A percentile compares a stretch with the other conserved stretches of the same genome.
These are phyloP conservation scores for Acorus calamus DNA, from an alignment of 106 monocot genomes.

Conservation along the genomic window DNA sequence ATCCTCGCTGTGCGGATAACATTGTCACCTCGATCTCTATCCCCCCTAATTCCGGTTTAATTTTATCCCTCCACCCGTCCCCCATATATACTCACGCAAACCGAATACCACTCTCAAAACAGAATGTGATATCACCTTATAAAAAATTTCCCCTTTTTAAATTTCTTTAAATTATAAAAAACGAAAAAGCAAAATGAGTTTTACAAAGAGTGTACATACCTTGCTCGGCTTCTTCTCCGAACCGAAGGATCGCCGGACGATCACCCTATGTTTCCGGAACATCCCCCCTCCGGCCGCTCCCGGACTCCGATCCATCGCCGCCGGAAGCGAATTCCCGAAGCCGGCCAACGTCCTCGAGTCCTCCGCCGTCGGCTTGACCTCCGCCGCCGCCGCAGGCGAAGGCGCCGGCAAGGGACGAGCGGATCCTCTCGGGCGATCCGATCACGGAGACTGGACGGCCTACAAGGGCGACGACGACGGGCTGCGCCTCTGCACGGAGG, in stretches of 20 bases:
- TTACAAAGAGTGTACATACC: constrained; percentile 13
- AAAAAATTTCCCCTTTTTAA: too few species aligned
- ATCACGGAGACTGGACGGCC: neutral
- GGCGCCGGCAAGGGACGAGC: neutral
- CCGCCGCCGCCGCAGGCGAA: neutral
- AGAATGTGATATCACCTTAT: too few species aligned
- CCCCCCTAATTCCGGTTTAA: too few species aligned
- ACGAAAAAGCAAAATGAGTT: neutral
- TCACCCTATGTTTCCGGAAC: constrained; percentile 1
- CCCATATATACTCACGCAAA: too few species aligned
- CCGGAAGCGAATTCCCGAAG: neutral
- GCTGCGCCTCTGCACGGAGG: constrained; percentile 18
- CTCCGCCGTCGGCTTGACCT: neutral
- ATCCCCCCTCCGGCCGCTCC: neutral
- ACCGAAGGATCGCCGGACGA: neutral
- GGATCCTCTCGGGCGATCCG: neutral
- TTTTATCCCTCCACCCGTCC: too few species aligned
- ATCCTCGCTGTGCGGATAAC: too few species aligned
- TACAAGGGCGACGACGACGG: neutral
- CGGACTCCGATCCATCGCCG: constrained; percentile 18
- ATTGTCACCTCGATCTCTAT: too few species aligned
- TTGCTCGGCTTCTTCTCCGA: constrained; percentile 15
- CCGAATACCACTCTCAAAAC: too few species aligned
- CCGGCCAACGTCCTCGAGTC: neutral
- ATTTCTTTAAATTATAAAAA: too few species aligned